These are phyloP conservation scores for Nicotiana knightiana DNA, from an alignment of 257 asterid species.

Conservation along the genomic window DNA sequence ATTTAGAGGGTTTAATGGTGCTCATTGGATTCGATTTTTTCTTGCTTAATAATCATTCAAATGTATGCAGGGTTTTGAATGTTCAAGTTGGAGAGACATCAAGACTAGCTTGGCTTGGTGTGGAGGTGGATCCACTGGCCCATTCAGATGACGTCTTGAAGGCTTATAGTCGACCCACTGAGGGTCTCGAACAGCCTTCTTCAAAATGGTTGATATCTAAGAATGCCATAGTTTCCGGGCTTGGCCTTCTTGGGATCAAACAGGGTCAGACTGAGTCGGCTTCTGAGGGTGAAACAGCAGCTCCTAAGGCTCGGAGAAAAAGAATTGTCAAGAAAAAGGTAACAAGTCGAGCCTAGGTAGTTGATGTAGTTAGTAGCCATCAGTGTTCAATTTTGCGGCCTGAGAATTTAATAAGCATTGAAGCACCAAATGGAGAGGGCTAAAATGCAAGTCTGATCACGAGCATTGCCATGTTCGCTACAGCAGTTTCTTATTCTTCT, in stretches of 20 bases:
- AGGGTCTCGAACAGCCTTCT: conserved; percentile 39
- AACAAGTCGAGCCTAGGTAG: conserved; percentile 18
- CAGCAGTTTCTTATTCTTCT: neutral
- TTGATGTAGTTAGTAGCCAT: neutral
- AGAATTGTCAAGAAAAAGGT: conserved; percentile 71
- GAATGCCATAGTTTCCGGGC: conserved; percentile 69
- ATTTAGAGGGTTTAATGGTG: neutral
- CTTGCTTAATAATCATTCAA: neutral
- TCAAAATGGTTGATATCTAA: conserved; percentile 89
- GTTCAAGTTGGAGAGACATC: conserved; percentile 85
- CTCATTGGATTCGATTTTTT: neutral
- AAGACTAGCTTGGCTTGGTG: conserved; percentile 85
- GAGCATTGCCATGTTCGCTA: neutral
- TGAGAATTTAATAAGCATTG: neutral
- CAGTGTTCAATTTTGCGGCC: neutral
- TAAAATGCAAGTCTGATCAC: neutral
- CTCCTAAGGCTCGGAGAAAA: conserved; percentile 70
- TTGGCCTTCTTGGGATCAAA: conserved; percentile 80
- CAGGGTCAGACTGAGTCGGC: conserved; percentile 43
- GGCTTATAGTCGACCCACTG: conserved; percentile 67
- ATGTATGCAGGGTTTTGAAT: conserved; percentile 56
- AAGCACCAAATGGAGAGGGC: neutral
- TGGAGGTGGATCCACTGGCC: conserved; percentile 80
- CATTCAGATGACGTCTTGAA: conserved; percentile 66
- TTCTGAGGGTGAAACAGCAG: conserved; percentile 35